These are phyloP conservation scores for Macadamia tetraphylla DNA, from an alignment of 164 flowering plant genomes.

Conservation along the genomic window DNA sequence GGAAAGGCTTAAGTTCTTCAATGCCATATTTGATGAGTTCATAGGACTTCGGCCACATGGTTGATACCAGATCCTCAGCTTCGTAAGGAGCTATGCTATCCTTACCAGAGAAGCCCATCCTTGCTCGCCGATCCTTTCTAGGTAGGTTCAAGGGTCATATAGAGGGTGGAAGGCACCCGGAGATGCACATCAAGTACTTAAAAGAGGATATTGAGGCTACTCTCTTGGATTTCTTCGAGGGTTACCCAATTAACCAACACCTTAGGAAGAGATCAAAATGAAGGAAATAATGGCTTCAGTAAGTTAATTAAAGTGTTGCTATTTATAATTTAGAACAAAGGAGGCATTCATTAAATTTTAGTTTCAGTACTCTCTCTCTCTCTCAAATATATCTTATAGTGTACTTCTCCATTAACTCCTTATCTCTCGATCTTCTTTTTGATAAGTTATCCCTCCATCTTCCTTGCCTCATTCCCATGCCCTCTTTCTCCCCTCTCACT, in stretches of 20 bases:
- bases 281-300: conserved; percentile 12
- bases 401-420: no score
- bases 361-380: no score
- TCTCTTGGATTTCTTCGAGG: conserved; percentile 80
- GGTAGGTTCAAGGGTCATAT: conserved; percentile 73
- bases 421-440: no score
- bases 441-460: no score
- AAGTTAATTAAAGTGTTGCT: conserved; percentile 12
- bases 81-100: conserved; percentile 76
- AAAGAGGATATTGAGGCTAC: conserved; percentile 75
- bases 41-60: conserved; percentile 68
- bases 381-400: no score
- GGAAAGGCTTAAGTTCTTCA: conserved; percentile 81
- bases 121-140: conserved; percentile 78
- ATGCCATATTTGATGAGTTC: conserved; percentile 81
- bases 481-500: no score
- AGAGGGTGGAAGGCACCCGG: conserved; percentile 79
- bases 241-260: conserved; percentile 40
- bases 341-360: conserved; percentile 52
- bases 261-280: conserved; percentile 52
- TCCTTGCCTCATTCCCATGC: no score
- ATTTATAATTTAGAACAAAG: conserved; percentile 30
- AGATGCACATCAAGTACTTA: conserved; percentile 70
- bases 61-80: conserved; percentile 70
- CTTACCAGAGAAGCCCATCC: conserved; percentile 60